Percentiles rank a stretch among this genome's conserved stretches.
Conservation (phyloP, 164 flowering plant species). For the Aristolochia fimbriata region DNA sequence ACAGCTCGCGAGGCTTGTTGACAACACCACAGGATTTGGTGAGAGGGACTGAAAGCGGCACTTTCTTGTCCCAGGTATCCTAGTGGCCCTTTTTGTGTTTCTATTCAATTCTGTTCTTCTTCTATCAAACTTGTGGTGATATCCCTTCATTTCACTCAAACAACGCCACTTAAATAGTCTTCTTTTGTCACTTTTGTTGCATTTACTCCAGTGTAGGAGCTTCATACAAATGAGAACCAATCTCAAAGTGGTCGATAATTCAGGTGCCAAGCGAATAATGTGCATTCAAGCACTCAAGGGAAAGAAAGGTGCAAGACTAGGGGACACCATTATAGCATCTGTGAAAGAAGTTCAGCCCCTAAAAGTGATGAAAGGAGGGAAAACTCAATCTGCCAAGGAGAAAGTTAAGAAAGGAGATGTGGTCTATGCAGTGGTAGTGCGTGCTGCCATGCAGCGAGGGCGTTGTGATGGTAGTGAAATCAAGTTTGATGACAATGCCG, state of each 20-base stretch:
- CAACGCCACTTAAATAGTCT: neutral
- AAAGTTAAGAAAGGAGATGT: slow-evolving; percentile 69
- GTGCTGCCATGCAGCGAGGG: slow-evolving; percentile 83
- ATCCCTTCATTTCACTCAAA: neutral
- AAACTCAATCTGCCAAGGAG: slow-evolving; percentile 15
- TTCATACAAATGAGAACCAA: slow-evolving; percentile 92
- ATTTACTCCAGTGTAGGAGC: slow-evolving; percentile 53
- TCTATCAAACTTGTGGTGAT: neutral
- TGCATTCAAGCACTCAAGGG: slow-evolving; percentile 82
- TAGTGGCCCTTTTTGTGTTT: neutral
- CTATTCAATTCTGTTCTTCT: neutral
- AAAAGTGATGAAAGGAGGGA: slow-evolving; percentile 62
- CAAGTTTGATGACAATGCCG: slow-evolving; percentile 92
- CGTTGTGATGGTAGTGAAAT: slow-evolving; percentile 84
- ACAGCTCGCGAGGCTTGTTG: slow-evolving; percentile 17
- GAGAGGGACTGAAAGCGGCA: slow-evolving; percentile 12
- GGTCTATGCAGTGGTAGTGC: slow-evolving; percentile 76
- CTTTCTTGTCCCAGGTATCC: slow-evolving; percentile 46
- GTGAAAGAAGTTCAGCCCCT: slow-evolving; percentile 83
- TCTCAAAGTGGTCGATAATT: slow-evolving; percentile 86
- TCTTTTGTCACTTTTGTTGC: neutral
- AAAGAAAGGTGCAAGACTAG: slow-evolving; percentile 80
- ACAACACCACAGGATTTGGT: slow-evolving; percentile 22
- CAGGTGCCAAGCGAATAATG: slow-evolving; percentile 72
- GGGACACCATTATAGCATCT: slow-evolving; percentile 78